phyloP scores from a whole-genome alignment of 805 yeast species.

The Candida germanica region DNA sequence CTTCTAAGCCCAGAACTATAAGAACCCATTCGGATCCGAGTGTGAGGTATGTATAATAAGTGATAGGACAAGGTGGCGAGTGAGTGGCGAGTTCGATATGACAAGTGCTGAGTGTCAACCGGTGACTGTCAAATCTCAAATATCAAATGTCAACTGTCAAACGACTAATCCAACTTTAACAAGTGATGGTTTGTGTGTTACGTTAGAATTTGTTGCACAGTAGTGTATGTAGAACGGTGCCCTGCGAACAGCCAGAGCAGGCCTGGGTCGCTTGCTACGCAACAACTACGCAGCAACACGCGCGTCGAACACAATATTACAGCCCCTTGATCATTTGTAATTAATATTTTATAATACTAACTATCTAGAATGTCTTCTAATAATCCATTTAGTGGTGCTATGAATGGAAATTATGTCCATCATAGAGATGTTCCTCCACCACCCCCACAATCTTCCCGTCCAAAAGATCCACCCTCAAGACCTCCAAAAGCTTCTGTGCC shows the following conservation, averaged over 20 bases:
- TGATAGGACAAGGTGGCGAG: no score
- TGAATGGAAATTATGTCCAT: constrained; percentile 33
- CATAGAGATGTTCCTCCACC: constrained; percentile 39
- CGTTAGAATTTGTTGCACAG: no score
- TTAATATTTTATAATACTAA: constrained; percentile 18
- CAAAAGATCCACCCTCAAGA: constrained; percentile 16
- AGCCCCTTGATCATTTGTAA: constrained; percentile 9
- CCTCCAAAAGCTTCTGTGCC: constrained; percentile 30
- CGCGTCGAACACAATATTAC: neutral
- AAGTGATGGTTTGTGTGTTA: no score
- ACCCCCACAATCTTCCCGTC: neutral
- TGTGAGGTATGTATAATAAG: constrained; percentile 13
- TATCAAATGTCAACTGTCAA: no score
- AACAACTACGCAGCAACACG: neutral
- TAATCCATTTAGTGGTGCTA: constrained; percentile 53
- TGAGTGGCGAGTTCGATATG: no score
- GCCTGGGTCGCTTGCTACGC: neutral
- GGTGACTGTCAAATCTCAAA: no score
- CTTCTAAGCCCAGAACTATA: constrained; percentile 8
- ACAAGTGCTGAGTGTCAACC: no score
- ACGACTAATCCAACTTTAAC: no score
- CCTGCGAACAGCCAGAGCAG: neutral
- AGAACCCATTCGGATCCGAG: constrained; percentile 16
- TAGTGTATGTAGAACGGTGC: no score
- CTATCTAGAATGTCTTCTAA: constrained; percentile 38